A percentile compares a stretch with the other conserved stretches of the same genome.
These are phyloP conservation scores for Fusarium palustre DNA, from an alignment of 2,329 filamentous ascomycete species.

Conservation along the genomic window DNA sequence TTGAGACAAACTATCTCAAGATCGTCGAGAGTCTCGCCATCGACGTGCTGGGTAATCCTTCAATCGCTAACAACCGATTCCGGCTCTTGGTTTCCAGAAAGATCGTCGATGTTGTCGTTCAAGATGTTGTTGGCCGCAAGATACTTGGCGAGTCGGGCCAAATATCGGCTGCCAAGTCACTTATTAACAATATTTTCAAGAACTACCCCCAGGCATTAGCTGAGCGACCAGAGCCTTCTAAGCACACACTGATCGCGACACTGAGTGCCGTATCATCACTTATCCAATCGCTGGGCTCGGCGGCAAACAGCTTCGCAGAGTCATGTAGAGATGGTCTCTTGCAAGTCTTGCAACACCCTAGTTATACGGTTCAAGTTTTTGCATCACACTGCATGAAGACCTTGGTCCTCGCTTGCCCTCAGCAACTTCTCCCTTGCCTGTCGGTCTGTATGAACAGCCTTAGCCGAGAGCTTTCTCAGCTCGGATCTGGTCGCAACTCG, in stretches of 20 bases:
- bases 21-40: conserved; percentile 84
- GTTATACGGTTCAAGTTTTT: conserved; percentile 94
- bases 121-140: conserved; percentile 82
- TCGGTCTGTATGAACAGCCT: conserved; percentile 98
- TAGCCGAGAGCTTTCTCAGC: conserved; percentile 82
- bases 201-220: conserved; percentile 92
- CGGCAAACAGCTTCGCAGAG: conserved; percentile 82
- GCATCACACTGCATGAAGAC: conserved; percentile 86
- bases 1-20: conserved; percentile 83
- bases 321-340: conserved; percentile 86
- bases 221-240: conserved; percentile 88
- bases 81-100: conserved; percentile 85
- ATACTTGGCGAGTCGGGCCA: conserved; percentile 93
- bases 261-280: conserved; percentile 84
- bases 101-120: conserved; percentile 85
- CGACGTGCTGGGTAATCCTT: conserved; percentile 81
- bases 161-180: conserved; percentile 79
- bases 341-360: conserved; percentile 92
- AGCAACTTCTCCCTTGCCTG: conserved; percentile 89
- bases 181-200: conserved; percentile 91
- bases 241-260: conserved; percentile 83
- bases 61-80: conserved; percentile 86
- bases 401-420: conserved; percentile 90
- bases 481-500: conserved; percentile 80
- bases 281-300: conserved; percentile 83